Percentiles rank a stretch among this genome's conserved stretches.
Conservation (phyloP, 192 early-diverging fungal species). For the Backusella macrospora region DNA sequence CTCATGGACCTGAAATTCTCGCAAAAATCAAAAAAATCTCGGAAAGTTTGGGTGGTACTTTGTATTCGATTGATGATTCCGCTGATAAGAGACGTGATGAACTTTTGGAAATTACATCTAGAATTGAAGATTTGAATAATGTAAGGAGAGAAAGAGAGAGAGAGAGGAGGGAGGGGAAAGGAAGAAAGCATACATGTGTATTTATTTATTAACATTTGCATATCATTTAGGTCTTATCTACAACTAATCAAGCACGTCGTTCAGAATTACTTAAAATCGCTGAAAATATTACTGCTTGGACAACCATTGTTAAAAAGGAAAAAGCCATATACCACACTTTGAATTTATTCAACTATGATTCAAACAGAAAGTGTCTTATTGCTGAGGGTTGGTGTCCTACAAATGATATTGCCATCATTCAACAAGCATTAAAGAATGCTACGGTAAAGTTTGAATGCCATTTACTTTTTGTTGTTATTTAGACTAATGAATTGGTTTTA, state of each 20-base stretch:
- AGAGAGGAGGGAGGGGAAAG: no score
- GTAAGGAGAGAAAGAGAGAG: no score
- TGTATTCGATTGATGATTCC: constrained; percentile 86
- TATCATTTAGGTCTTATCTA: constrained; percentile 62
- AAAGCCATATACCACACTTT: constrained; percentile 97
- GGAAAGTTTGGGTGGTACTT: constrained; percentile 92
- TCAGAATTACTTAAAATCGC: constrained; percentile 85
- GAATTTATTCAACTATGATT: constrained; percentile 96
- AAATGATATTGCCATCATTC: constrained; percentile 78
- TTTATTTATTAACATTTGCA: not conserved
- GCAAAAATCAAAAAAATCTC: constrained; percentile 92
- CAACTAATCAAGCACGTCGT: constrained; percentile 81
- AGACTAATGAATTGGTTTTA: no score
- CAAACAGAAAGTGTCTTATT: constrained; percentile 90
- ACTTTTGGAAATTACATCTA: constrained; percentile 75
- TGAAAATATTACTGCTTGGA: constrained; percentile 87
- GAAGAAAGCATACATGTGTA: not conserved
- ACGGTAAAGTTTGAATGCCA: constrained; percentile 46
- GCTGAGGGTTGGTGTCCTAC: constrained; percentile 99
- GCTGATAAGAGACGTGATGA: constrained; percentile 85
- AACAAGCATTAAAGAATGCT: constrained; percentile 84
- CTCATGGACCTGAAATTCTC: constrained; percentile 90
- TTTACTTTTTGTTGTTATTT: no score
- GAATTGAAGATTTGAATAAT: constrained; percentile 85
- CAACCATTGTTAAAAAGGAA: constrained; percentile 91